Base-by-base conservation (phyloP, 306 rosid genomes). In the Echinosophora koreensis region DNA sequence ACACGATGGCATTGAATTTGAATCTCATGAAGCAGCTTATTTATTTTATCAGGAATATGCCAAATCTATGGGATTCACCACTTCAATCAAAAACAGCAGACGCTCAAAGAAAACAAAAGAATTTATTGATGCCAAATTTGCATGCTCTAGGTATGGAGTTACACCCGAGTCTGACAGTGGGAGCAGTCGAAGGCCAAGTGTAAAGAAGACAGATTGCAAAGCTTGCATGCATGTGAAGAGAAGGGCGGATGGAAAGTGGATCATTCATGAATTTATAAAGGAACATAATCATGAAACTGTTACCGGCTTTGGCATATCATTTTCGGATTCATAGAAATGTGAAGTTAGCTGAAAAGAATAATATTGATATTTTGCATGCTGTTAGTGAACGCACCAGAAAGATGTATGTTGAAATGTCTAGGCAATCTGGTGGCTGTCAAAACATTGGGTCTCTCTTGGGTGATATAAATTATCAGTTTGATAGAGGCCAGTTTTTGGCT, bases 201-300 rank as follows among this genome's bases (percentile, higher is more conserved):
- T 93, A 71, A 93, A 89, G 83, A 93, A 93, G 91, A 89, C 97
- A 4, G 98, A 91, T 56, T 93, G 98, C 86, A 93, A 91, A 87
- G 98, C 98, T 83, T 91, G 98, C 84, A 93, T 93, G 98, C 97
- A 93, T 71, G 98, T 93, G 91, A 93, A 93, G 91, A 90, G 90
- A 80, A 89, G 81, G 84, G 69, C 87, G 11, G 93, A 89, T 81
- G 98, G 97, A 54, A 93, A 92, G 81, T 93, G 98, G 98, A 91
- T 84, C 38, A 89, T 93, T 83, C 97, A 89, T 82, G 95, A 93
- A 75, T 93, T 93, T 85, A 87, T 93, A 77, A 93, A 93, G 90
- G 98, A 91, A 64, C 97, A 93, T 69, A 89, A 93, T 84, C 98
- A 93, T 78, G 98, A 91, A 91, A 75, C 96, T 93, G 70, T 79